A percentile compares a stretch with the other conserved stretches of the same genome.
These are phyloP conservation scores for Colletotrichum scovillei DNA, from an alignment of 2,329 filamentous ascomycete genomes.

Conservation along the genomic window DNA sequence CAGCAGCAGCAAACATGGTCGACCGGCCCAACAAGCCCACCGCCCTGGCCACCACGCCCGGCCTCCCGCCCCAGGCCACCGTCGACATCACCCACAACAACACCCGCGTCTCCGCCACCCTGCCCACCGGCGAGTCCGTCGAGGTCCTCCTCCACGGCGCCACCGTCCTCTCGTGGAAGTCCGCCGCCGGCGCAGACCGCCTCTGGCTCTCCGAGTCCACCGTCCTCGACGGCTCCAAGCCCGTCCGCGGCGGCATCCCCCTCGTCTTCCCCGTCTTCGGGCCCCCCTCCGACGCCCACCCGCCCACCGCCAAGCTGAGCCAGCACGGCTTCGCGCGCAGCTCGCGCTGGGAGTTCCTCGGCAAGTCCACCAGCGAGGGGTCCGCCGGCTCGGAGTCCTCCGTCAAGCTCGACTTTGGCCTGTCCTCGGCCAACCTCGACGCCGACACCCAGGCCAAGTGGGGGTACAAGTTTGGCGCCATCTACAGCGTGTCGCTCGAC, in stretches of 20 bases:
- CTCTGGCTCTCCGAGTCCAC: constrained; percentile 87
- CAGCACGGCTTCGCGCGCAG: constrained; percentile 96
- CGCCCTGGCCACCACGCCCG: constrained; percentile 79
- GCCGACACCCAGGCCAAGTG: constrained; percentile 78
- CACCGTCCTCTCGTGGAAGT: constrained; percentile 94
- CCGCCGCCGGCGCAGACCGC: constrained; percentile 80
- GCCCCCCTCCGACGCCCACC: constrained; percentile 75
- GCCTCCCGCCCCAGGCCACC: constrained; percentile 78
- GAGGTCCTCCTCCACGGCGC: constrained; percentile 91
- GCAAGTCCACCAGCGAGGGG: constrained; percentile 74
- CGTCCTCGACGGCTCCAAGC: constrained; percentile 85
- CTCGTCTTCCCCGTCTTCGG: constrained; percentile 97
- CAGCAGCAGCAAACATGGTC: constrained; percentile 64
- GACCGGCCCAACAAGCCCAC: constrained; percentile 88
- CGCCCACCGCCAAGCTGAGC: constrained; percentile 81
- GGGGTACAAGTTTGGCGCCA: constrained; percentile 88
- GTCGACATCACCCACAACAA: constrained; percentile 80
- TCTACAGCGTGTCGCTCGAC: constrained; percentile 91
- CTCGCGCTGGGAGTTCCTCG: constrained; percentile 92
- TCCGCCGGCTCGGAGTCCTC: constrained; percentile 51
- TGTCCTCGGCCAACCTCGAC: constrained; percentile 78
- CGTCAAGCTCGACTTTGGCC: constrained; percentile 95
- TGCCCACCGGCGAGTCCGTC: constrained; percentile 88
- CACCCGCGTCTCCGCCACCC: constrained; percentile 78
- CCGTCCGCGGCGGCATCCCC: constrained; percentile 91